Percentiles rank a stretch among this genome's conserved stretches.
These are phyloP conservation scores for Chaetomiaceae sp. DNA, from an alignment of 2,329 filamentous ascomycete species.

Conservation along the genomic window DNA sequence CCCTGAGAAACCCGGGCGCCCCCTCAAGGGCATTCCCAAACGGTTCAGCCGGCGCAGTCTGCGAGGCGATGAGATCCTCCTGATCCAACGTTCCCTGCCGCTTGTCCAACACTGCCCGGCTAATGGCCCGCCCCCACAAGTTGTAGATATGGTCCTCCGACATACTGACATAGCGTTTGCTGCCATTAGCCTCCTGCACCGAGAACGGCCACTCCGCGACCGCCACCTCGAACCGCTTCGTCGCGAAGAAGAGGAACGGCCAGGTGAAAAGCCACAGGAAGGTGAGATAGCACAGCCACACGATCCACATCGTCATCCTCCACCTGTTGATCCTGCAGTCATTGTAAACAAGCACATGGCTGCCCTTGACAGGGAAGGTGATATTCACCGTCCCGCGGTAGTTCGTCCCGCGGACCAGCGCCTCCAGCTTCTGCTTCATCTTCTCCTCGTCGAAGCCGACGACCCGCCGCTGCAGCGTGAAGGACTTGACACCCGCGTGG, in stretches of 20 bases:
- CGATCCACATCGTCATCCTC: slow-evolving; percentile 60
- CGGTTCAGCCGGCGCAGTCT: slow-evolving; percentile 34
- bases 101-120: slow-evolving; percentile 54
- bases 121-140: slow-evolving; percentile 58
- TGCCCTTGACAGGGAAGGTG: slow-evolving; percentile 54
- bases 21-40: slow-evolving; percentile 40
- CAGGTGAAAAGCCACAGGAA: slow-evolving; percentile 67
- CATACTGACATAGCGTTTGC: slow-evolving; percentile 48
- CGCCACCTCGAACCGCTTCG: slow-evolving; percentile 62
- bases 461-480: slow-evolving; percentile 49
- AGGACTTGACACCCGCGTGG: slow-evolving; percentile 52
- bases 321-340: slow-evolving; percentile 58
- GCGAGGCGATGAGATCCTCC: slow-evolving; percentile 47
- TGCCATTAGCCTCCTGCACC: slow-evolving; percentile 30
- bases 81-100: slow-evolving; percentile 53
- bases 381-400: slow-evolving; percentile 61
- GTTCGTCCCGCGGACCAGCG: slow-evolving; percentile 58
- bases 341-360: slow-evolving; percentile 59
- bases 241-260: slow-evolving; percentile 65
- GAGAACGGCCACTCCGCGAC: slow-evolving; percentile 58
- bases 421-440: slow-evolving; percentile 49
- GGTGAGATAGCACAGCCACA: slow-evolving; percentile 60
- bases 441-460: slow-evolving; percentile 56
- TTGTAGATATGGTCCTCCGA: slow-evolving; percentile 59
- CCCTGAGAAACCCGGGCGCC: slow-evolving; percentile 40